Evolutionary conservation across 768 basidiomycete species (phyloP), one percentile per base, ranked within the genome.

Genomic region (Filobasidium floriforme): DNA sequence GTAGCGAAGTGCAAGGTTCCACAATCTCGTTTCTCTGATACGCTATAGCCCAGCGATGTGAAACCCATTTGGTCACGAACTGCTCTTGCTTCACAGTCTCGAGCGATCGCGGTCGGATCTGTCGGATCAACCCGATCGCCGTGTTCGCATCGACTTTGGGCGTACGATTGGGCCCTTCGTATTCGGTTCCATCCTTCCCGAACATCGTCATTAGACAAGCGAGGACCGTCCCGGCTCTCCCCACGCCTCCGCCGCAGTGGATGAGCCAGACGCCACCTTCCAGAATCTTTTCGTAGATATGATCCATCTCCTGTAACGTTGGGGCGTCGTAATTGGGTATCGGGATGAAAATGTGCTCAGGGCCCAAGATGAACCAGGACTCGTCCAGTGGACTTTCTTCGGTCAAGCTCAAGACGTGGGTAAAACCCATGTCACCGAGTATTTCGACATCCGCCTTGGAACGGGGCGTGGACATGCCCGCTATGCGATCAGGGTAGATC

Each of bases 171-270:
- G 72, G 59, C n/a, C 72, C 68, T n/a, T 73, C n/a, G n/a, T n/a
- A n/a, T n/a, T n/a, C 70, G n/a, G 83, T 82, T 41, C 75, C 78
- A 15, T 74, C 73, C 74, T 85, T 86, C 1, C 85, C 85, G 71
- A 81, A 84, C 0, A 85, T 84, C 29, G 81, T 81, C 57, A 87
- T 77, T 68, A 85, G 85, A 68, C 85, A 85, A 0, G 85, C 86
- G 6, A 83, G 82, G 0, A 86, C 83, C 0, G 84, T 85, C 18
- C 86, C 85, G 26, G 85, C 85, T 11, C 85, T 81, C 0, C 85
- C 85, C 68, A 85, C 85, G 1, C 85, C 86, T 7, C 85, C 85
- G 4, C 84, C 85, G 70, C 85, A 86, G 67, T 86, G 85, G 1
- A 86, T 77, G 15, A 86, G 76, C 66, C 66, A 66, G 9, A 85